Evolutionary conservation across 768 basidiomycete genomes (phyloP), one percentile per base, ranked within the genome.

Genomic region (Leccinum olivaceopallidum): DNA sequence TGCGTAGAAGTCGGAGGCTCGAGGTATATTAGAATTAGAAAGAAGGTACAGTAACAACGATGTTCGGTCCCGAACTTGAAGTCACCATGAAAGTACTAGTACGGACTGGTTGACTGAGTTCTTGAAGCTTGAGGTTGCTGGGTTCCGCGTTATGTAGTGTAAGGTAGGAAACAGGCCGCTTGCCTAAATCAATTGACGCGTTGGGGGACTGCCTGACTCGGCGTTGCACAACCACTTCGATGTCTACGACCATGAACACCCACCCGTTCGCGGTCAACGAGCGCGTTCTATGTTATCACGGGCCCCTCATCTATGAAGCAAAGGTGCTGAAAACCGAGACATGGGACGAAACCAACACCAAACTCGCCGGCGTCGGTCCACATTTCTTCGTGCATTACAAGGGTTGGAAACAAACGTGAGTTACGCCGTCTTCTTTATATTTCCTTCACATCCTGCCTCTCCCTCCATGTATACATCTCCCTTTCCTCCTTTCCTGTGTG

Each of bases 311-410:
- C 62, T 98, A 98, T 73, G 94, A 96, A 57, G 95, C 95, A 12
- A 96, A 98, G 75, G 80, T 98, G n/a, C 82, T 95, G 65, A 82
- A 86, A 66, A 71, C 74, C 12, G 85, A 88, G 60, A 81, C 77
- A 44, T 88, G 86, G 76, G 85, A 87, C 60, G 87, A 89, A 66
- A 74, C 79, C 18, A 86, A 79, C 57, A 83, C 87, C 1, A 79
- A 83, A 47, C 81, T 83, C 6, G 85, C 86, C 6, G 72, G 75
- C 10, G 73, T 83, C 3, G 96, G 95, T 6, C 84, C 86, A 4
- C 93, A 96, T 68, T 98, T 93, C 76, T 88, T 91, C 62, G 95
- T 99, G 42, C 97, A 99, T 74, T 99, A 99, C 81, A 97, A 98
- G 75, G 97, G 97, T 9, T 99, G 97, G 97, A 99, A 98, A 73